Evolutionary conservation across 2,329 filamentous ascomycete species (phyloP), one percentile per base, ranked within the genome.

Genomic region (Aspergillus uvarum): DNA sequence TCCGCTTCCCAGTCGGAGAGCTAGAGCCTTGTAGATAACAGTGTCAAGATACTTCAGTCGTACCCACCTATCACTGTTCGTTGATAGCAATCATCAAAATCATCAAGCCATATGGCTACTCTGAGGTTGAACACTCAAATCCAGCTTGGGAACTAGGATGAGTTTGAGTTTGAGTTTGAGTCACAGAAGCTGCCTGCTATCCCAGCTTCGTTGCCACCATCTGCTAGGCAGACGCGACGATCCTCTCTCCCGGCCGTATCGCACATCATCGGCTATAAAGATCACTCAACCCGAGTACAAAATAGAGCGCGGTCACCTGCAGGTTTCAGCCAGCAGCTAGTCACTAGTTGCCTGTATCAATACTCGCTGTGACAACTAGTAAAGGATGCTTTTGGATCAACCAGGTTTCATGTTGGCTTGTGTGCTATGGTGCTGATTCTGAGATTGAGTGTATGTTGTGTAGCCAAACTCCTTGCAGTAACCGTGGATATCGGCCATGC

Each of bases 401-500:
- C 5, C 16, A 42, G 14, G 14, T 42, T 16, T 8, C 16, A n/a
- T 19, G 38, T 42, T 42, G 38, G 38, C 16, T 19, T 42, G 16
- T 14, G 10, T 42, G 38, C 38, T 42, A 7, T 42, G 14, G 16
- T 16, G 38, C 16, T n/a, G 38, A 16, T 16, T 42, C 38, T 42
- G 38, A 42, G 16, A 42, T 42, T 42, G 38, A 42, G 38, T 42
- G 38, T 42, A 42, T 42, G 38, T 42, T 55, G 21, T 47, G n/a
- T 55, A 47, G 42, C 10, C 26, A 31, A 26, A 55, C 69, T 69
- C 71, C 71, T 73, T 73, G 67, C 68, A 60, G 68, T 65, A 66
- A 69, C 68, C 68, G 59, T 74, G 69, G 71, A 55, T 69, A 62
- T 68, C 62, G 63, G 63, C 64, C 68, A 70, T 67, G 67, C 65